These are phyloP conservation scores for Cantharellus anzutake DNA, from an alignment of 768 basidiomycete species.

Conservation along the genomic window DNA sequence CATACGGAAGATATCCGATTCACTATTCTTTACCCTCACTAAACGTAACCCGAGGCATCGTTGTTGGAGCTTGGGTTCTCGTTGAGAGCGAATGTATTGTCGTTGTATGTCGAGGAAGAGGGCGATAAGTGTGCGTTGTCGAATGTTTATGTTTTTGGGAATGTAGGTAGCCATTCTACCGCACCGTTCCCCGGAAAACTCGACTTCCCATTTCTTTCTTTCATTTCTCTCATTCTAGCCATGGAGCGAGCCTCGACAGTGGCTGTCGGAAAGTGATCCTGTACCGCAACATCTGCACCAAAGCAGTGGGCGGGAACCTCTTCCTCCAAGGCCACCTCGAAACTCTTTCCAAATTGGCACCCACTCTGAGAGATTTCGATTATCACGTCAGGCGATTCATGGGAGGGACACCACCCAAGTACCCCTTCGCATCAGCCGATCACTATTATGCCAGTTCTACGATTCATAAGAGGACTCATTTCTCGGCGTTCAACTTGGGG, in stretches of 20 bases:
- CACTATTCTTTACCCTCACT: slow-evolving; percentile 56
- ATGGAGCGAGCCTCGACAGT: slow-evolving; percentile 6
- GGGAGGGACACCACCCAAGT: too few relatives aligned
- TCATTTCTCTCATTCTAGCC: too few relatives aligned
- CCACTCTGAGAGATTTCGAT: too few relatives aligned
- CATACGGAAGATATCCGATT: slow-evolving; percentile 79
- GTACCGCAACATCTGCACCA: slow-evolving; percentile 10
- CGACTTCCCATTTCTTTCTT: too few relatives aligned
- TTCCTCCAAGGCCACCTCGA: slow-evolving; percentile 5
- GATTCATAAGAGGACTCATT: too few relatives aligned
- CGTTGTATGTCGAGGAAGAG: slow-evolving; percentile 83
- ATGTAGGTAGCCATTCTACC: too few relatives aligned
- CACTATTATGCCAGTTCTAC: too few relatives aligned
- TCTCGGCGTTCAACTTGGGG: too few relatives aligned
- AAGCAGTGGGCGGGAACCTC: slow-evolving; percentile 15
- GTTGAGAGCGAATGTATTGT: too few relatives aligned
- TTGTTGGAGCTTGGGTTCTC: slow-evolving; percentile 84
- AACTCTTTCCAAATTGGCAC: neutral
- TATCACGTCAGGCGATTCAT: too few relatives aligned
- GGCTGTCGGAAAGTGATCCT: slow-evolving; percentile 6
- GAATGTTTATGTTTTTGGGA: slow-evolving; percentile 51
- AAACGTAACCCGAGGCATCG: slow-evolving; percentile 57
- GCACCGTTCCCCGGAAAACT: too few relatives aligned
- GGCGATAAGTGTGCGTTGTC: slow-evolving; percentile 39
- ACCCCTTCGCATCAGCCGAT: too few relatives aligned